Conservation (phyloP, 352 stramenopile genomes). For the Globisporangium lucens region DNA sequence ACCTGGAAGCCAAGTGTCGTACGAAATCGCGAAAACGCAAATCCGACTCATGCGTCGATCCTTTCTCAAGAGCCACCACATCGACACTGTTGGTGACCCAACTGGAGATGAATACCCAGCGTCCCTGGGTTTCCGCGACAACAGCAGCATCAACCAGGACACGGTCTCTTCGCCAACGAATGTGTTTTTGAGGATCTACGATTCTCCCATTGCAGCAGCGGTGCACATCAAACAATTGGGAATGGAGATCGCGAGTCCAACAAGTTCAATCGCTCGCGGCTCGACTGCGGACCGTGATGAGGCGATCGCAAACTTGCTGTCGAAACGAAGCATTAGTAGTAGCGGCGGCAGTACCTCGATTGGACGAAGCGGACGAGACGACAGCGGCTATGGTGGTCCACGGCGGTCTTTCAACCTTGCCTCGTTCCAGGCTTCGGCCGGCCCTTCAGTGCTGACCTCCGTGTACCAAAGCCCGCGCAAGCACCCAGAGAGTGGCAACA, state of each 20-base stretch:
- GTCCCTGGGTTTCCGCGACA: not conserved
- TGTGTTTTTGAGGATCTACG: constrained; percentile 70
- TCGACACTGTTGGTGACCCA: constrained; percentile 27
- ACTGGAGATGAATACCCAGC: not conserved
- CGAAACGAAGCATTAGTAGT: constrained; percentile 3
- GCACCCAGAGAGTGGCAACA: constrained; percentile 12
- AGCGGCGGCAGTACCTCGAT: constrained; percentile 3
- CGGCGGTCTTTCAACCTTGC: constrained; percentile 51
- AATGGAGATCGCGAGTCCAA: constrained; percentile 15
- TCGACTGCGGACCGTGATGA: not conserved
- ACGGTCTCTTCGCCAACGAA: constrained; percentile 33
- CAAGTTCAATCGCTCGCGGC: constrained; percentile 1
- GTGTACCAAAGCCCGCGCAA: constrained; percentile 19
- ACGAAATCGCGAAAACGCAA: constrained; percentile 57
- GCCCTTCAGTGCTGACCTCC: not conserved
- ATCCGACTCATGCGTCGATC: constrained; percentile 72
- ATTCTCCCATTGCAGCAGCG: constrained; percentile 46
- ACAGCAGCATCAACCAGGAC: not conserved
- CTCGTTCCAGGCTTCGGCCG: constrained; percentile 39
- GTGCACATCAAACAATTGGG: constrained; percentile 26
- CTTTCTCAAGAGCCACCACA: constrained; percentile 67
- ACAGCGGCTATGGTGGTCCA: constrained; percentile 28
- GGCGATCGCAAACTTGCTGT: not conserved
- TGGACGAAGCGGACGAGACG: constrained; percentile 23
- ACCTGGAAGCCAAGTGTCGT: constrained; percentile 20